These are phyloP conservation scores for Dendrothele bispora DNA, from an alignment of 768 basidiomycete species.

Conservation along the genomic window DNA sequence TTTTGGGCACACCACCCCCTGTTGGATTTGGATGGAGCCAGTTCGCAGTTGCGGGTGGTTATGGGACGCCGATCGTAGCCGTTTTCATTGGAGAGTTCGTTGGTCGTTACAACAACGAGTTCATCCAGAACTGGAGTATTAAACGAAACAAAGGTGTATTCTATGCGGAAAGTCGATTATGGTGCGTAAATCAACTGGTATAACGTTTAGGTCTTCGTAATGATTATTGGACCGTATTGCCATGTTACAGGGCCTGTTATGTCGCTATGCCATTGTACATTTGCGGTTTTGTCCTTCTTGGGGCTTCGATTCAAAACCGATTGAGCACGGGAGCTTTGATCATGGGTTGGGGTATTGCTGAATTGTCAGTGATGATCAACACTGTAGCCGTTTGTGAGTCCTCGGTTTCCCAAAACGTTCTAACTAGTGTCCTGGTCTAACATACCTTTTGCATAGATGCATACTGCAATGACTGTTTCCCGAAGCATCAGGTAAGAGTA, in stretches of 20 bases:
- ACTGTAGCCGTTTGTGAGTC: slow-evolving; percentile 62
- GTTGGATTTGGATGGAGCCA: slow-evolving; percentile 53
- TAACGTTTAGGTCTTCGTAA: not conserved
- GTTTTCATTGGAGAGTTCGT: slow-evolving; percentile 52
- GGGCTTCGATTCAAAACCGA: slow-evolving; percentile 53
- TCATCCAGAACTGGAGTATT: slow-evolving; percentile 45
- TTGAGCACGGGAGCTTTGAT: slow-evolving; percentile 52
- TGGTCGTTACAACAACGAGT: slow-evolving; percentile 56
- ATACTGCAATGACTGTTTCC: slow-evolving; percentile 52
- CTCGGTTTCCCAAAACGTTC: slow-evolving; percentile 1
- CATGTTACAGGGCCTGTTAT: slow-evolving; percentile 57
- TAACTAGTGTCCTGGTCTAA: slow-evolving; percentile 20
- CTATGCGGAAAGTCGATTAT: slow-evolving; percentile 60
- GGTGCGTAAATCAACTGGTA: too few relatives aligned
- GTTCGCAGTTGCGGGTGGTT: slow-evolving; percentile 51
- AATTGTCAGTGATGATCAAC: slow-evolving; percentile 55
- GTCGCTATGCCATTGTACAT: slow-evolving; percentile 60
- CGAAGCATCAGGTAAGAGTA: slow-evolving; percentile 34
- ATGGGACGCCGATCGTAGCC: slow-evolving; percentile 58
- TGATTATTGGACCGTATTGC: not conserved
- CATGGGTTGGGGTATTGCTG: slow-evolving; percentile 68
- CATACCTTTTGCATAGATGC: slow-evolving; percentile 34
- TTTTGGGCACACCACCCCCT: slow-evolving; percentile 49
- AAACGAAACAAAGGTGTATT: slow-evolving; percentile 56
- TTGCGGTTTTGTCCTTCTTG: slow-evolving; percentile 59